Base-by-base conservation (phyloP, 2,329 filamentous ascomycete species). In the Acephala macrosclerotiorum region DNA sequence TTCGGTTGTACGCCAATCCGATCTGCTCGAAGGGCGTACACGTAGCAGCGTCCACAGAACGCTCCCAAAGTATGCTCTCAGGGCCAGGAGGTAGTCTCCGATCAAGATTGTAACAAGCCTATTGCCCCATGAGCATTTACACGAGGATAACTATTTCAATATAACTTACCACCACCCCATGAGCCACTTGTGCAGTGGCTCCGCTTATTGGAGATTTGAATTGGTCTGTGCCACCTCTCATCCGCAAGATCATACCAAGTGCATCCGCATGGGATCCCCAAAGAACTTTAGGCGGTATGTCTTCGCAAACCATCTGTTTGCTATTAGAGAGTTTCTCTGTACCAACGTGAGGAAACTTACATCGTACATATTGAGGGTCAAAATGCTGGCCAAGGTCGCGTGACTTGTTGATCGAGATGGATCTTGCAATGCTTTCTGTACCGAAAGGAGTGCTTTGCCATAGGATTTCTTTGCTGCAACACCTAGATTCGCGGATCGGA, bases 91-190 rank as follows among this genome's bases (percentile, higher is more conserved):
- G 20, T 35, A 25, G 42, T 35, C 61, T 58, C 9, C 49, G 12
- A 58, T 58, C 49, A 18, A 63, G 61, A 57, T 61, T 61, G 9
- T 56, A 55, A 33, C 35, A 61, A n/a, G 51, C 4, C 60, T 61
- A 26, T 6, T 5, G 22, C 3, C 16, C 22, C 18, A 45, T 38
- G 18, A 29, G 51, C 4, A 14, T 25, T 4, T 29, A 3, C 18
- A 25, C 20, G 12, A 18, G 25, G 25, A 29, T 12, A 22, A 18
- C 12, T 4, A 25, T 20, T 42, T 12, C 12, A 14, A n/a, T n/a
- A 42, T n/a, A 35, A 38, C 49, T 26, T 53, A 61, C 47, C 16
- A 56, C 33, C 38, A 61, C 49, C n/a, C 60, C 40, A 38, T 61
- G 45, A 7, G 60, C 45, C 36, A 12, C 60, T 55, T 45, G 26